These are phyloP conservation scores for Fusarium denticulatum DNA, from an alignment of 2,329 filamentous ascomycete genomes.

Conservation along the genomic window DNA sequence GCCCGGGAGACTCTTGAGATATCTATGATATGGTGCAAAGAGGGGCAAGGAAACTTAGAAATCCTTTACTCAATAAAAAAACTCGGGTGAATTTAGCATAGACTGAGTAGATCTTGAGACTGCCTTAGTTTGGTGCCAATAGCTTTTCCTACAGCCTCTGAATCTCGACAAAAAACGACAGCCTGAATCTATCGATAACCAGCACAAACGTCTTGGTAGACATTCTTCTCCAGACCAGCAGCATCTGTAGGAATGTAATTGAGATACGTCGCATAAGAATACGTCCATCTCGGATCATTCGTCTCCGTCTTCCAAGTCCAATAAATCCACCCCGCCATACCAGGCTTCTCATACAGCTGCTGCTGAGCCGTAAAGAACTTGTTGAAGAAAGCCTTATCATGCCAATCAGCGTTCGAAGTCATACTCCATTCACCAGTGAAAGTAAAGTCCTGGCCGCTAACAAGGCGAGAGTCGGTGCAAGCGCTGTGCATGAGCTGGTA, in stretches of 20 bases:
- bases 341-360: conserved; percentile 29
- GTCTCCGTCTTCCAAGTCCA: conserved; percentile 36
- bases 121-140: background rate
- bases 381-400: conserved; percentile 19
- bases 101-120: background rate
- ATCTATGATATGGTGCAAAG: accelerated
- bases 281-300: conserved; percentile 30
- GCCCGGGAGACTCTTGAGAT: accelerated
- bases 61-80: background rate
- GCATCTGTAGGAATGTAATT: conserved; percentile 29
- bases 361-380: conserved; percentile 35
- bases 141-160: background rate
- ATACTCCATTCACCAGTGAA: conserved; percentile 36
- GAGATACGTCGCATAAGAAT: conserved; percentile 25
- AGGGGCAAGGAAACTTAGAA: accelerated
- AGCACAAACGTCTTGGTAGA: conserved; percentile 24
- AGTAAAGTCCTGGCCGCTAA: conserved; percentile 17
- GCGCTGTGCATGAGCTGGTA: conserved; percentile 26
- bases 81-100: background rate
- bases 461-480: conserved; percentile 17
- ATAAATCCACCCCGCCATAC: conserved; percentile 30
- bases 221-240: conserved; percentile 27
- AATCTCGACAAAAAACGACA: background rate
- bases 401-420: conserved; percentile 22
- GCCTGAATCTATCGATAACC: background rate